phyloP scores from a whole-genome alignment of 163 green algal species.

The Prototheca wickerhamii region DNA sequence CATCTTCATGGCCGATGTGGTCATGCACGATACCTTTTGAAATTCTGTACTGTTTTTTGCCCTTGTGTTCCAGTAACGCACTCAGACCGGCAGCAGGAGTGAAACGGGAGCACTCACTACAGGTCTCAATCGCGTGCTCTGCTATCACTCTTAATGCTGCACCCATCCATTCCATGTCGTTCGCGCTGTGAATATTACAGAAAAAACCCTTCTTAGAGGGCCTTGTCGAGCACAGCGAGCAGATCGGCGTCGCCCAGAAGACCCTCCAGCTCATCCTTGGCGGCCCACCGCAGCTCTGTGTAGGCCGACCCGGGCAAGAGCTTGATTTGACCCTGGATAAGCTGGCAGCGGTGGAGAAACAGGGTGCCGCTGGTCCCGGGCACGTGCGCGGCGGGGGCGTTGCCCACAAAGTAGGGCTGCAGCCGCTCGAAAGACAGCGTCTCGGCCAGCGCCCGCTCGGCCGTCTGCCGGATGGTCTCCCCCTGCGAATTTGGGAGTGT shows the following conservation, averaged over 20 bases:
- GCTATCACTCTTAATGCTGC: no score
- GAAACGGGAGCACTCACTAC: no score
- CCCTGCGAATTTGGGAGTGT: not conserved
- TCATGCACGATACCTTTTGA: no score
- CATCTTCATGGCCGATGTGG: no score
- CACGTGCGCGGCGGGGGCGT: conserved; percentile 16
- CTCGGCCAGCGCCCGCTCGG: conserved; percentile 24
- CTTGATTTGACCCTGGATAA: conserved; percentile 21
- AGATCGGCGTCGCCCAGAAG: not conserved
- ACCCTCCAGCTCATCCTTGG: conserved; percentile 29
- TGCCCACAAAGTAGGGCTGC: conserved; percentile 37
- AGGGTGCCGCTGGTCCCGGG: not conserved
- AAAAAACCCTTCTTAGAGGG: not conserved
- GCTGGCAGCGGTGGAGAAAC: conserved; percentile 34
- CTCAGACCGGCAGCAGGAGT: no score
- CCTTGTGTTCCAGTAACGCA: no score
- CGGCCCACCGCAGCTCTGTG: conserved; percentile 29
- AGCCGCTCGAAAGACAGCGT: conserved; percentile 2
- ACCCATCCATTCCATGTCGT: not conserved
- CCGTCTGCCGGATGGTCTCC: conserved; percentile 24
- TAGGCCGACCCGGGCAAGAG: conserved; percentile 10
- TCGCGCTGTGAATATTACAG: not conserved
- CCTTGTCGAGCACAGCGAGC: not conserved
- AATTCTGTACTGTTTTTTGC: no score
- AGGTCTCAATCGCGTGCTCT: no score